A percentile compares a stretch with the other conserved stretches of the same genome.
Conservation (phyloP, 139 green algal genomes). For the Ulvella scutata region DNA sequence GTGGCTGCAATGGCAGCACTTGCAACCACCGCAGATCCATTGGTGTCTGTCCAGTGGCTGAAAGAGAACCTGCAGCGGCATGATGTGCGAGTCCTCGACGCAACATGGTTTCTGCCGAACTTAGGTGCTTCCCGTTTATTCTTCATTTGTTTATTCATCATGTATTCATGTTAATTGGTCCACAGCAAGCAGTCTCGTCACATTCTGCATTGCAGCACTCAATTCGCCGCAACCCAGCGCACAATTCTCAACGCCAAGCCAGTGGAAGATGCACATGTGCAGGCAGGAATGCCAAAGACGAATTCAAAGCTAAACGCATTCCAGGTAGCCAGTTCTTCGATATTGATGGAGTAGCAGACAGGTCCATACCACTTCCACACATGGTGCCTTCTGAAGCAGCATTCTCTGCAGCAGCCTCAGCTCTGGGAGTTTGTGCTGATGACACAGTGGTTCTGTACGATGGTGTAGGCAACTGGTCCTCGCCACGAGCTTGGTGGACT, state of each 20-base stretch:
- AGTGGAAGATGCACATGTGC: neutral
- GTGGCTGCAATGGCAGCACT: too few relatives aligned
- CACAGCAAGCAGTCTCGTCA: neutral
- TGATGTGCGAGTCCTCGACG: too few relatives aligned
- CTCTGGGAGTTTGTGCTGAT: conserved; percentile 49
- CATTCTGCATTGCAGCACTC: neutral
- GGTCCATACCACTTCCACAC: conserved; percentile 32
- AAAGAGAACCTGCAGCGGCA: too few relatives aligned
- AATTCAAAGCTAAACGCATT: conserved; percentile 52
- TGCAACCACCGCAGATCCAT: too few relatives aligned
- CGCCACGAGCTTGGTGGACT: conserved; percentile 81
- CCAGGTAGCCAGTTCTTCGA: conserved; percentile 57
- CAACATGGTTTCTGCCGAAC: too few relatives aligned
- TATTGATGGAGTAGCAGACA: conserved; percentile 35
- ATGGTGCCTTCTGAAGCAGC: conserved; percentile 49
- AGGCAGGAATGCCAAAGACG: conserved; percentile 23
- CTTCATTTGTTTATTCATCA: neutral
- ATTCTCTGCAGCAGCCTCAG: conserved; percentile 71
- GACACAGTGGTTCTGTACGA: conserved; percentile 82
- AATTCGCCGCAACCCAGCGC: neutral
- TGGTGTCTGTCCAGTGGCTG: too few relatives aligned
- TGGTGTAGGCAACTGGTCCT: conserved; percentile 66
- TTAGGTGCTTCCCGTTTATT: neutral
- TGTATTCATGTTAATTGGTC: neutral
- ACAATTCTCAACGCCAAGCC: neutral